Base-by-base conservation (phyloP, 2,329 filamentous ascomycete species). In the Pseudogymnoascus sp. region DNA sequence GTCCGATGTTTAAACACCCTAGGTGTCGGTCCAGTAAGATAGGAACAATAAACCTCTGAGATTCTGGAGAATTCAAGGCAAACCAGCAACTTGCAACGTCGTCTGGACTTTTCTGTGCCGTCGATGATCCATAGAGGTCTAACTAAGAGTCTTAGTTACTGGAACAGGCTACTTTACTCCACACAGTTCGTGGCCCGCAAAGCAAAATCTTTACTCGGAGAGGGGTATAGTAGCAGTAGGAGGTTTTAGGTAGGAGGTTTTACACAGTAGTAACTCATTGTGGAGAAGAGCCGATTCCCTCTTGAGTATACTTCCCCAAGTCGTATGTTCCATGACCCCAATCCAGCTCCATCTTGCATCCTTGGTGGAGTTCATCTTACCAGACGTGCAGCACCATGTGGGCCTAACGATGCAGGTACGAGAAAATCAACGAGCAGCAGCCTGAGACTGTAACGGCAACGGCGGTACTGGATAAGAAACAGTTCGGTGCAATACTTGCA, bases 321-420 rank as follows among this genome's bases (percentile, higher is more conserved):
- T 33, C n/a, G 5, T 55, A 33, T 55, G 49, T 55, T 55, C 49
- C 25, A 55, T 55, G 49, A 55, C 49, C 49, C 49, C 49, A 55
- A 55, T 33, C 14, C 49, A 55, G 28, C 49, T 55, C 49, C 49
- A 55, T 33, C 49, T 55, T 55, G 25, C 25, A 55, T 55, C 49
- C 49, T 33, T 19, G 49, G 49, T 55, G 49, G 49, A 55, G 49
- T 55, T 55, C 49, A 55, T 55, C 49, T 55, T 55, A 55, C 49
- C 25, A 55, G 49, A 33, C 49, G 9, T 55, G 49, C 49, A 55
- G 49, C 49, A 55, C 49, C 49, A 55, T 55, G 49, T 55, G 49
- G 49, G 49, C 49, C 49, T 35, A 33, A 55, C 49, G 28, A 55
- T 28, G 49, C 49, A 55, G 49, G 49, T 55, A 55, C 49, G 49